Base-by-base conservation (phyloP, 176 grass and related monocot genomes). In the Microstegium vimineum region DNA sequence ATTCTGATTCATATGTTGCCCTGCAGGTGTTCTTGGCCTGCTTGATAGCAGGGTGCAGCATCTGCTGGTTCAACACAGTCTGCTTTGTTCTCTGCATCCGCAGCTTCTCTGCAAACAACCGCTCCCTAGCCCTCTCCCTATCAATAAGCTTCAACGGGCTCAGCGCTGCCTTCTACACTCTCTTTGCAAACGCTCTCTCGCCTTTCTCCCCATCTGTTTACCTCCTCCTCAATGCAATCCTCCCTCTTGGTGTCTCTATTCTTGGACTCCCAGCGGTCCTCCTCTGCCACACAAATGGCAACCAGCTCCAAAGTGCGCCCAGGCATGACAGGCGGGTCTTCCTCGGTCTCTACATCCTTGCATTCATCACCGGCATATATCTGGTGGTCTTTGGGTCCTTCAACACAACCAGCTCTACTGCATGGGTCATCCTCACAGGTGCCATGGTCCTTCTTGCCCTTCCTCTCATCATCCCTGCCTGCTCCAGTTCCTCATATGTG, bases 21-120 rank as follows among this genome's bases (percentile, higher is more conserved):
- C 30, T 62, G 83, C 86, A 98, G 95, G 88, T 98, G 51, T 98
- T 98, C 73, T 72, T 98, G 25, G 22, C 88, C 38, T 95, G 95
- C 79, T 60, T 98, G 43, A 18, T 94, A 36, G 95, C 92, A 22
- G 92, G 95, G 18, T 98, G 90, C 84, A 94, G 90, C 87, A 98
- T 98, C 68, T 91, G 87, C 66, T 98, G 95, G 95, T 98, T 98
- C 95, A 98, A 98, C 89, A 98, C 95, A 0, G 88, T 98, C 40
- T 98, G 95, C 84, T 98, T 98, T 22, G 90, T 98, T 12, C 87
- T 98, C 22, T 94, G 92, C 89, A 88, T 93, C 37, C 88, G 86
- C 49, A 94, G 74, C 52, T 98, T 98, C 90, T 88, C 92, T 1
- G 35, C 82, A 17, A 63, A 79, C 49, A 88, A 88, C 38, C 95